Evolutionary conservation across 768 basidiomycete species (phyloP).

Genomic region (Rhodosporidiobolus odoratus): DNA sequence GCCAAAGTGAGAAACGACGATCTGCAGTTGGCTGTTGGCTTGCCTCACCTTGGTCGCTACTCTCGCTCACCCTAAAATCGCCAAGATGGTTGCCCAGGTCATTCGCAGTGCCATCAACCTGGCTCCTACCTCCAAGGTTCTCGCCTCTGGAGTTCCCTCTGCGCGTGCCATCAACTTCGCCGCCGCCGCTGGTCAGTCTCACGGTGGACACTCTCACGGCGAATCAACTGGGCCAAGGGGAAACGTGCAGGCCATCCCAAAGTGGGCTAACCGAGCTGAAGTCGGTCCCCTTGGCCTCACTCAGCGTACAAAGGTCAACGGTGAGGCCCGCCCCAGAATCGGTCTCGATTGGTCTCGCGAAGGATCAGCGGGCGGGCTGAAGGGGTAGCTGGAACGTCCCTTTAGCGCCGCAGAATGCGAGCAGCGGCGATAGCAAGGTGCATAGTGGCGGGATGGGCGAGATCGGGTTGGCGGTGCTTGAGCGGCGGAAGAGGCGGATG

Average conservation of each 20-base stretch:
- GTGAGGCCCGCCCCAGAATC: conserved; percentile 53
- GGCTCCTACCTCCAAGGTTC: conserved; percentile 69
- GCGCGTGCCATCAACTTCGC: conserved; percentile 69
- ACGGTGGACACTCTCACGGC: conserved; percentile 54
- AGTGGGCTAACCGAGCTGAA: conserved; percentile 52
- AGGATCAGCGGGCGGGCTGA: not conserved
- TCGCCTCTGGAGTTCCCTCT: conserved; percentile 71
- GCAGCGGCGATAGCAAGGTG: not conserved
- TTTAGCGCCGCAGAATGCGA: not conserved
- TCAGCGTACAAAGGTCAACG: conserved; percentile 61
- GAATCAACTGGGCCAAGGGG: conserved; percentile 55
- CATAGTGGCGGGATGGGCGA: not conserved
- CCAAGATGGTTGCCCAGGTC: conserved; percentile 19
- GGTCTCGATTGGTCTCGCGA: no score
- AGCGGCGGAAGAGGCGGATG: not conserved
- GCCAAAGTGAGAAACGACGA: not conserved
- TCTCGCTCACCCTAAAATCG: not conserved
- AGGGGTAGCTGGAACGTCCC: not conserved
- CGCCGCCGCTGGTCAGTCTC: conserved; percentile 57
- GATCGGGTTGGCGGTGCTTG: not conserved
- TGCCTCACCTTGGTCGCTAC: not conserved
- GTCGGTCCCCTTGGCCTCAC: conserved; percentile 53
- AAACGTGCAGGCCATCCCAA: conserved; percentile 54
- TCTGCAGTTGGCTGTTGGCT: no score
- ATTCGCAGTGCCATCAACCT: conserved; percentile 65